A percentile compares a stretch with the other conserved stretches of the same genome.
phyloP scores from a whole-genome alignment of 768 basidiomycete species.

The Lentinula boryana region DNA sequence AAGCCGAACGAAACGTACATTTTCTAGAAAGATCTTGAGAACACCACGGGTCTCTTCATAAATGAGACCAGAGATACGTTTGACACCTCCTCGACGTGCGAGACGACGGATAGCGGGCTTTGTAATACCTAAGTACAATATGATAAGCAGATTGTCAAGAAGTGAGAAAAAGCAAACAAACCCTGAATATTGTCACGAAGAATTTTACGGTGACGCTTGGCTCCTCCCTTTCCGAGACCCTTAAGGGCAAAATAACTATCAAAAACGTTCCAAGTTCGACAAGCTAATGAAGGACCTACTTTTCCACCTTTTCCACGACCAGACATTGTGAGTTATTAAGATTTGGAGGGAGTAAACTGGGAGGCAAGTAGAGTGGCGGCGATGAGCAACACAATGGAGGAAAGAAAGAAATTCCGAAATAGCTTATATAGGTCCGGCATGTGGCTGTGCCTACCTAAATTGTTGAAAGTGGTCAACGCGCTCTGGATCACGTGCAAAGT shows the following conservation, averaged over 20 bases:
- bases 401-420: conserved; percentile 11
- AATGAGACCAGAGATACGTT: conserved; percentile 82
- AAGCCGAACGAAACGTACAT: conserved; percentile 30
- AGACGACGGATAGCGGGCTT: conserved; percentile 84
- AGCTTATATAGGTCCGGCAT: conserved; percentile 13
- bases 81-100: conserved; percentile 89
- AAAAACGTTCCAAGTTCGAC: neutral
- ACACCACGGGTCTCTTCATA: conserved; percentile 93
- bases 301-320: conserved; percentile 87
- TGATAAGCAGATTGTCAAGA: neutral
- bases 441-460: conserved; percentile 22
- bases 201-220: conserved; percentile 81
- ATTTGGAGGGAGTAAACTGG: neutral
- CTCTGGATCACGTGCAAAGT: conserved; percentile 14
- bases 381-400: neutral
- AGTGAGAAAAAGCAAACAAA: conserved; percentile 13
- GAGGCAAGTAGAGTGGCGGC: neutral
- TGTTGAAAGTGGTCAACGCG: conserved; percentile 13
- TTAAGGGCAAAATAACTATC: conserved; percentile 11
- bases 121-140: conserved; percentile 49
- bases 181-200: conserved; percentile 71
- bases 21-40: conserved; percentile 84
- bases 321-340: conserved; percentile 44
- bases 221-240: conserved; percentile 84
- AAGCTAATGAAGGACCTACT: conserved; percentile 19